Conservation (phyloP, 208 protist genomes). For the Phytomonas sp. region DNA sequence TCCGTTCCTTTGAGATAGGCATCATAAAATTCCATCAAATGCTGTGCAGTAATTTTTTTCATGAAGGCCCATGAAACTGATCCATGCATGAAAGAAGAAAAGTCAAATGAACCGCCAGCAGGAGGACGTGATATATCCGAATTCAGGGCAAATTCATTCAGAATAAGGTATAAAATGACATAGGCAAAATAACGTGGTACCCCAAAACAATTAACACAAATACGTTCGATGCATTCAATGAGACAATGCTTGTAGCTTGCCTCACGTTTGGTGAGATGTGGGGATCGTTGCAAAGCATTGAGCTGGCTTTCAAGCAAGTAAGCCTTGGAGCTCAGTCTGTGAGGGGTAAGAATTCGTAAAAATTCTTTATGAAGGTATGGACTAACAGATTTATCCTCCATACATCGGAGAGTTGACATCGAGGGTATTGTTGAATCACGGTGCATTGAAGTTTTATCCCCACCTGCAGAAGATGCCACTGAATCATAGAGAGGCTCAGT, state of each 20-base stretch:
- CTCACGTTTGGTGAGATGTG: conserved; percentile 44
- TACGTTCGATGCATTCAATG: conserved; percentile 50
- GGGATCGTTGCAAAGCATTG: not conserved
- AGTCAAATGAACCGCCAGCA: conserved; percentile 1
- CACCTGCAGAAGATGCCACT: not conserved
- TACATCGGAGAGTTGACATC: conserved; percentile 42
- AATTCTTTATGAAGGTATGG: conserved; percentile 69
- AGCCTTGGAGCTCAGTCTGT: conserved; percentile 15
- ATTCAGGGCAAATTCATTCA: conserved; percentile 21
- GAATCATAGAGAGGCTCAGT: conserved; percentile 11
- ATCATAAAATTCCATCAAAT: conserved; percentile 78
- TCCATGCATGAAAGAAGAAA: conserved; percentile 9
- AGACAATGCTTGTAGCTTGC: conserved; percentile 48
- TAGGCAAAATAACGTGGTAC: conserved; percentile 79
- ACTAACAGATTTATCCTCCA: conserved; percentile 50
- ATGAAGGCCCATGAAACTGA: not conserved
- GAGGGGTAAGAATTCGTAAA: conserved; percentile 35
- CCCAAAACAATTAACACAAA: conserved; percentile 75
- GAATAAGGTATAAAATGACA: conserved; percentile 53
- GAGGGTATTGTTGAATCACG: conserved; percentile 20
- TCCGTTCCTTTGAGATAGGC: conserved; percentile 51
- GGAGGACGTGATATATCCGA: not conserved
- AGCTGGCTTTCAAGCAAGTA: not conserved
- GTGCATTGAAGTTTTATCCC: not conserved
- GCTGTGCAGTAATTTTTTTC: conserved; percentile 33